Percentiles rank a stretch among this genome's conserved stretches.
Evolutionary conservation across 305 asterid genomes (phyloP).

Genomic region (Caryopteris hybrid): DNA sequence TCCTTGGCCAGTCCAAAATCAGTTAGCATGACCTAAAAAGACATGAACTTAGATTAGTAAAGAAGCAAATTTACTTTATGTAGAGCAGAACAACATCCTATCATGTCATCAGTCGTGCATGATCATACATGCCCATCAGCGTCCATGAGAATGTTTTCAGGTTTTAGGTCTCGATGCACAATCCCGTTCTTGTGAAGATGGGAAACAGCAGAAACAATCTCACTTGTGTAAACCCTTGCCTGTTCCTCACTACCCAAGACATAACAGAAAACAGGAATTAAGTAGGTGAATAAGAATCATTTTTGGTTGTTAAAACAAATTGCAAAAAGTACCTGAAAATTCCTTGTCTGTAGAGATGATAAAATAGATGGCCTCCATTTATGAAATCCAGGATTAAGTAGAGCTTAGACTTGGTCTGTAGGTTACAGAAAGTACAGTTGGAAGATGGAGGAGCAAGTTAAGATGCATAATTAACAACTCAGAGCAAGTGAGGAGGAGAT

Average conservation of each 20-base stretch:
- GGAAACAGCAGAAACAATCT: constrained; percentile 94
- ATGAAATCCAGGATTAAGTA: constrained; percentile 81
- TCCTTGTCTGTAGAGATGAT: constrained; percentile 92
- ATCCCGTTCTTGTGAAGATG: constrained; percentile 91
- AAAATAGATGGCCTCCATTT: constrained; percentile 95
- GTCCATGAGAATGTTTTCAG: constrained; percentile 95
- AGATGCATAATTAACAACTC: constrained; percentile 1
- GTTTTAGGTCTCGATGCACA: constrained; percentile 93
- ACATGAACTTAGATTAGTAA: constrained; percentile 15
- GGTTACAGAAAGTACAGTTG: constrained; percentile 14
- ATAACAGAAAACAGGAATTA: constrained; percentile 27
- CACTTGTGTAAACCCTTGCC: constrained; percentile 90
- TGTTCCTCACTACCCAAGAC: constrained; percentile 81
- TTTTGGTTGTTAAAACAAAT: constrained; percentile 3
- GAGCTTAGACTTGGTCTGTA: constrained; percentile 80
- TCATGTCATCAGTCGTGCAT: constrained; percentile 12
- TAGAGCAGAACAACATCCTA: constrained; percentile 1
- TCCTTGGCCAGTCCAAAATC: constrained; percentile 95
- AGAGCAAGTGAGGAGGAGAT: too few species aligned
- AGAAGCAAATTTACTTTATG: background rate
- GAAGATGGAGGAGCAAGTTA: background rate
- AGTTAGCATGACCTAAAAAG: constrained; percentile 73
- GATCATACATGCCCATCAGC: constrained; percentile 84
- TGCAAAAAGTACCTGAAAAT: constrained; percentile 70
- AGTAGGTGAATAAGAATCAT: constrained; percentile 16